Conservation (phyloP, 208 protist species). For the Acanthamoeba sp. region DNA sequence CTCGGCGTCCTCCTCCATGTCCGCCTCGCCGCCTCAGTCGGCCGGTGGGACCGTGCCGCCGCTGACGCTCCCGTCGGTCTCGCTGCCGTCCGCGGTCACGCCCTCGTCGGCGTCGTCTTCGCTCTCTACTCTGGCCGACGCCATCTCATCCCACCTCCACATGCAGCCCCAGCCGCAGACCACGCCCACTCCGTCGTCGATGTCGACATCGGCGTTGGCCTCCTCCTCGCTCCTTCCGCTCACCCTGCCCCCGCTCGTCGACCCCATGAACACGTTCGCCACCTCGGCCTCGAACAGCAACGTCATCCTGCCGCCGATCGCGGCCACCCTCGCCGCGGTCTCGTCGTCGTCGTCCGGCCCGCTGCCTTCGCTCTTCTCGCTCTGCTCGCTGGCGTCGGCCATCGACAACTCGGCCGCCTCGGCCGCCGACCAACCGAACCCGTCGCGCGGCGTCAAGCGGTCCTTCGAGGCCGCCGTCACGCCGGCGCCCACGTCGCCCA, state of each 20-base stretch:
- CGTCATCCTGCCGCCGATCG: background rate
- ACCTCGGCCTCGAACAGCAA: background rate
- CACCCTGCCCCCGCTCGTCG: background rate
- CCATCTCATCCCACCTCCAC: background rate
- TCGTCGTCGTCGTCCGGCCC: background rate
- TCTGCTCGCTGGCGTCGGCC: constrained; percentile 17
- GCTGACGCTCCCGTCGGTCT: background rate
- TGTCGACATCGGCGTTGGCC: background rate
- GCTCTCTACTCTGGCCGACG: background rate
- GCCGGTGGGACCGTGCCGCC: background rate
- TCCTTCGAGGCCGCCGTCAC: background rate
- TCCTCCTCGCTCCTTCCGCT: background rate
- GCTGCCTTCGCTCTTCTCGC: constrained; percentile 16
- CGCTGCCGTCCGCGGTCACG: background rate
- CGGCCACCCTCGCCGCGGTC: background rate
- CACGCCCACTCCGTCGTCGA: background rate
- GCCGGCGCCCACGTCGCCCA: background rate
- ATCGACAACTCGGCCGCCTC: background rate
- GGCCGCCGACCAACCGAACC: background rate
- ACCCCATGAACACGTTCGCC: background rate
- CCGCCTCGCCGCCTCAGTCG: background rate
- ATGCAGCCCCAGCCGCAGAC: background rate
- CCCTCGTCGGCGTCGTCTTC: background rate
- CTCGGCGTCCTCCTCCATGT: background rate
- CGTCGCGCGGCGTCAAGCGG: background rate